Base-by-base conservation (phyloP, 371 early-diverging fungal genomes). In the Mucor indicus region DNA sequence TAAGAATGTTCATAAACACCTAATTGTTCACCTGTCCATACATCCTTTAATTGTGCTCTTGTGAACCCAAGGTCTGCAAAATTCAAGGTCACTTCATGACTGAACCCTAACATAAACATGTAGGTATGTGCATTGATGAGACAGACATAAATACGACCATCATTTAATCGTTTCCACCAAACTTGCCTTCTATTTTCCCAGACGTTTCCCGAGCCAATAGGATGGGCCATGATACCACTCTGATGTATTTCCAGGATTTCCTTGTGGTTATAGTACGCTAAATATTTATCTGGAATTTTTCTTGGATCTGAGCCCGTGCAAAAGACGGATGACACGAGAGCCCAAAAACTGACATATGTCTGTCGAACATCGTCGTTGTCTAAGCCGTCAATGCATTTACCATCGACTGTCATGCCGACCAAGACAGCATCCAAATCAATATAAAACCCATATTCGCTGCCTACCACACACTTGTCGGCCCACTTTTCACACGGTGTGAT, bases 271-370 rank as follows among this genome's bases (percentile, higher is more conserved):
- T 66, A 49, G 57, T 57, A 50, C 2, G 25, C 33, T 4, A 73
- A 29, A 11, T 73, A 73, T 22, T 63, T 64, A 9, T 67, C 61
- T n/a, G 74, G 74, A 13, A 73, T 53, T 8, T 19, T 19, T 1
- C 74, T 60, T 1, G 74, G 74, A 53, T 73, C 74, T 1, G 74
- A 43, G 1, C 74, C 74, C 4, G 58, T 50, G 25, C 69, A 73
- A 37, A 73, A 69, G 1, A 73, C 65, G 6, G 74, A 73, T 27
- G 65, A 64, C 1, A 62, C 63, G 4, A 73, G 55, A 1, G 74
- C 60, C 74, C 74, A 73, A 36, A 73, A 73, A 25, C 60, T 67
- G 15, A 73, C 60, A 27, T 62, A 73, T 0, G 69, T 62, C 16
- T 44, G 56, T 4, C 74, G 59, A 7, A 73, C 59, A 38, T 69